Evolutionary conservation across 805 yeast genomes (phyloP), one percentile per base, ranked within the genome.

Genomic region (Wickerhamomyces sydowiorum): DNA sequence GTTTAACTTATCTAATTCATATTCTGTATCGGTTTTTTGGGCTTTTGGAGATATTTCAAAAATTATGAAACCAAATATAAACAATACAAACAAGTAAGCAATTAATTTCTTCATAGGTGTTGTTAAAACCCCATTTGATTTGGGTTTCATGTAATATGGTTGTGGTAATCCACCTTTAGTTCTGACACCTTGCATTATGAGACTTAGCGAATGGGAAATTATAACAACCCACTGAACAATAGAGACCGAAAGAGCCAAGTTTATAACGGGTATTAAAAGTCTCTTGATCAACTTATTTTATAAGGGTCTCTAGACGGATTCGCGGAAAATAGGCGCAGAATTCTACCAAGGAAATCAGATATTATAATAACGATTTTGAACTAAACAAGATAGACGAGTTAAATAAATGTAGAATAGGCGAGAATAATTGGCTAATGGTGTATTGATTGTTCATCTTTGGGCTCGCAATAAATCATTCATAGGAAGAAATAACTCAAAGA

Each of bases 81-180:
- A 25, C 36, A 73, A 52, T 8, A 69, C 51, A 6, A 62, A 13
- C 5, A 65, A 38, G 48, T 75, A 75, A 1, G 61, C 62, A 1
- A 71, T 13, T 20, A 70, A 44, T 43, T 71, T 73, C 50, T 73
- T 71, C 67, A 69, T 67, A 21, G 75, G 75, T 3, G 78, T 72
- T 1, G 78, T 71, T 43, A 73, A 54, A 37, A 51, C 49, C 24
- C 56, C 42, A 25, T 55, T 59, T 20, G 50, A 46, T 23, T 42
- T 52, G 5, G 62, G 61, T 33, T 59, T 56, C 45, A 67, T 49
- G 15, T 66, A 51, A 43, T 67, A 69, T 2, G 73, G 72, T 39
- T 72, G 62, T 36, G 80, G 80, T 25, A 74, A 53, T 17, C 67
- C 59, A 29, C 63, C 64, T 42, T 56, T 59, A 48, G 36, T 38